These are phyloP conservation scores for Fragaria iinumae DNA, from an alignment of 306 rosid genomes.

Conservation along the genomic window DNA sequence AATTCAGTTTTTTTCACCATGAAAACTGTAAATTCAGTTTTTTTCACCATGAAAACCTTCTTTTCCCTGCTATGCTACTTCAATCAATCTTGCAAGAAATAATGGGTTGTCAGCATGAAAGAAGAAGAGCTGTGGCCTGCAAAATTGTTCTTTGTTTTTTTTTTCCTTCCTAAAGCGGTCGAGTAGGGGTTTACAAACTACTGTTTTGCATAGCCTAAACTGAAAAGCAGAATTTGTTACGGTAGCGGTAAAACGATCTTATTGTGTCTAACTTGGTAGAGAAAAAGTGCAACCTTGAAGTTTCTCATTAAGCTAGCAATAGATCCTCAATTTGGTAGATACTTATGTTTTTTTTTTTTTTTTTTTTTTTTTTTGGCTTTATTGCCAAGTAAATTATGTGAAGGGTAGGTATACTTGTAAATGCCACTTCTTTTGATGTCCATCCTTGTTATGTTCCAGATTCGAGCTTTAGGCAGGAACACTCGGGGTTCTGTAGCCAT, in stretches of 20 bases:
- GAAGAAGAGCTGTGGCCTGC: neutral
- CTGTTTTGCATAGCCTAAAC: neutral
- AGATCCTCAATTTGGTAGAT: neutral
- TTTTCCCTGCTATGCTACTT: neutral
- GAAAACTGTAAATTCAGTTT: neutral
- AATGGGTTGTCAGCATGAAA: neutral
- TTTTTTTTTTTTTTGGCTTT: neutral
- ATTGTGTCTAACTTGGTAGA: neutral
- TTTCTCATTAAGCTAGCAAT: neutral
- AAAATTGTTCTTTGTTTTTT: neutral
- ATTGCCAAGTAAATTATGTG: neutral
- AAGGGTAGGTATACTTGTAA: neutral
- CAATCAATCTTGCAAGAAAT: neutral
- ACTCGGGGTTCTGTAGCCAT: conserved; percentile 87
- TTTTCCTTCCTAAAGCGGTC: neutral
- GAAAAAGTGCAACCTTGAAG: neutral
- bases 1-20: neutral
- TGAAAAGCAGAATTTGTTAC: neutral
- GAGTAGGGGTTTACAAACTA: neutral
- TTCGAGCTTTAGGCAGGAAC: conserved; percentile 79
- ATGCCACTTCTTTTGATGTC: conserved; percentile 12
- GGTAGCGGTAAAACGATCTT: neutral
- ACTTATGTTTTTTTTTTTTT: neutral
- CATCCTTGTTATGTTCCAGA: conserved; percentile 46
- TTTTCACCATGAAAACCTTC: neutral